Base-by-base conservation (phyloP, 352 stramenopile species). In the Pelagophyceae sp. region DNA sequence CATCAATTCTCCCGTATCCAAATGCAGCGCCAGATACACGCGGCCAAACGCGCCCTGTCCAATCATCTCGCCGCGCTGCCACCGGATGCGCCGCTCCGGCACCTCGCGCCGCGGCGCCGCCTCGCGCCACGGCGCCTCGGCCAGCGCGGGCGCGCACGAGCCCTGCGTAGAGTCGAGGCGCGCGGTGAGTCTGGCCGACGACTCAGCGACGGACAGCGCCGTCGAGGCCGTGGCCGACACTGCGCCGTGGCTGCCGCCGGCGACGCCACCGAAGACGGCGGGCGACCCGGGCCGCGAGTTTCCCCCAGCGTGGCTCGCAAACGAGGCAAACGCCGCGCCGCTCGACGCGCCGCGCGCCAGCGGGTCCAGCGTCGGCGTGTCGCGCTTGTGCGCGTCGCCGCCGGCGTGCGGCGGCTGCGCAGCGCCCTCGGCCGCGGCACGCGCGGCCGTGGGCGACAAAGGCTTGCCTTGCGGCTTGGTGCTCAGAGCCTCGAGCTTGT, bases 21-120 rank as follows among this genome's bases (percentile, higher is more conserved):
- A 84, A 58, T 94, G 92, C 3, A 95, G 79, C 0, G 85, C 89
- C 82, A 90, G 90, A 72, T 92, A 92, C 20, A 95, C 89, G 72
- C 87, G 91, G 63, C 90, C 90, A 78, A 94, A 94, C 0, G 90
- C 93, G 74, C 90, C 90, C 81, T 90, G 83, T 23, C 90, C 90
- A 51, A 95, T 88, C 33, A 92, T 77, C 50, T 95, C 88, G 0
- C 89, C 90, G n/a, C 85, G 82, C 72, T 92, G 90, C 90, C 90
- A 95, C 65, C 82, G 61, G 33, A 82, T 78, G 15, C 33, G 33
- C 58, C 72, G 31, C 54, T 3, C 2, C 32, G 25, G 0, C 58
- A 67, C 27, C 23, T 67, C 58, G 58, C 23, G 58, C 29, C 11
- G 5, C 58, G 58, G 5, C 58, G 29, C 27, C 58, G 58, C 31